Percentiles rank a stretch among this genome's conserved stretches.
Conservation (phyloP, 176 grass and related monocot genomes). For the Eragrostis curvula region DNA sequence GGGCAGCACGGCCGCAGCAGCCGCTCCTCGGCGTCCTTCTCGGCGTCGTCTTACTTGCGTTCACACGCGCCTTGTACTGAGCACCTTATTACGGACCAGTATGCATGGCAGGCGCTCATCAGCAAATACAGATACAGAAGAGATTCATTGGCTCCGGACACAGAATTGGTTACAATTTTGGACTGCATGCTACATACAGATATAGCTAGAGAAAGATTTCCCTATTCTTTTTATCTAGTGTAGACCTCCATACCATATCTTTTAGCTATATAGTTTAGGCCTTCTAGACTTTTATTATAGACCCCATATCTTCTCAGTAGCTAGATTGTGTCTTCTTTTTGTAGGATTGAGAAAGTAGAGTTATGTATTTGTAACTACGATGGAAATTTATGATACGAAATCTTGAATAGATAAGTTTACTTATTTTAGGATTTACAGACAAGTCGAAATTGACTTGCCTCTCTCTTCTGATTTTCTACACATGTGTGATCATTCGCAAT, state of each 20-base stretch:
- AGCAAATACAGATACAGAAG: too few relatives aligned
- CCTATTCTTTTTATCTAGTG: background rate
- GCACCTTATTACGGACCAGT: background rate
- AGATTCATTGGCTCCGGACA: background rate
- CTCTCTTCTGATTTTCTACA: background rate
- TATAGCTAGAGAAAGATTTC: background rate
- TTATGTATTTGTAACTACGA: background rate
- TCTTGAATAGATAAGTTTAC: background rate
- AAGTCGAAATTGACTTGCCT: background rate
- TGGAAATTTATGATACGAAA: background rate
- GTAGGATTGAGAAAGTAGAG: background rate
- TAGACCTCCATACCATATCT: too few relatives aligned
- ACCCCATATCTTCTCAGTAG: background rate
- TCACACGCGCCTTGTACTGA: constrained; percentile 5
- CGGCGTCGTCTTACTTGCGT: background rate
- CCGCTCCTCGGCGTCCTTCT: background rate
- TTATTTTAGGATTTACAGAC: background rate
- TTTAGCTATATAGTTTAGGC: background rate
- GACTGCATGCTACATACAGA: background rate
- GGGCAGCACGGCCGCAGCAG: background rate
- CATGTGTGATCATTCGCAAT: too few relatives aligned
- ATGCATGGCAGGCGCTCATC: too few relatives aligned
- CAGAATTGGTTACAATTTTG: background rate
- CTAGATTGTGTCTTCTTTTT: background rate
- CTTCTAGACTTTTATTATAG: background rate